phyloP scores from a whole-genome alignment of 768 basidiomycete species.

The Tulasnella calospora region DNA sequence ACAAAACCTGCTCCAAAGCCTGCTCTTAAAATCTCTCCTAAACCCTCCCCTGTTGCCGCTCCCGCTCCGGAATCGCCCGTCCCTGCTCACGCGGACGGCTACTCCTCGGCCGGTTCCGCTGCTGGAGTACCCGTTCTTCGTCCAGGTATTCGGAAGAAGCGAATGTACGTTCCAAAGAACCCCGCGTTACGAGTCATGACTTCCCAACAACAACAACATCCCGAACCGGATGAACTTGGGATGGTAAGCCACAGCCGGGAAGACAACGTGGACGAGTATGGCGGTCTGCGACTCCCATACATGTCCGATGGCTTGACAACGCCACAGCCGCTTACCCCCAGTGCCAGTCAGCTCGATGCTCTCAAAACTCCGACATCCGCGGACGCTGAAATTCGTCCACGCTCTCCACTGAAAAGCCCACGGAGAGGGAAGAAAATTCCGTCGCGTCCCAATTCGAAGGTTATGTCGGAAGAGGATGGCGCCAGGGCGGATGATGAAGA shows the following conservation, averaged over 20 bases:
- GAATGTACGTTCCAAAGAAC: constrained; percentile 12
- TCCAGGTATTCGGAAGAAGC: constrained; percentile 14
- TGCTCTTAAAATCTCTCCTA: not conserved
- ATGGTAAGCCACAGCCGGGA: not conserved
- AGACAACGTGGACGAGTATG: not conserved
- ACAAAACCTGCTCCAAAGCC: not conserved
- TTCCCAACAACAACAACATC: not conserved
- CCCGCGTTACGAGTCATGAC: constrained; percentile 11
- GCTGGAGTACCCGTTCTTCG: not conserved
- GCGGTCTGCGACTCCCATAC: not conserved
- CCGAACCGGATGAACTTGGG: constrained; percentile 9
- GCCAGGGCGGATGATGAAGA: constrained; percentile 29
- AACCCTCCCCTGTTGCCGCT: not conserved
- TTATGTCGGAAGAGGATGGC: constrained; percentile 29
- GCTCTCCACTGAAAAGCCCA: constrained; percentile 13
- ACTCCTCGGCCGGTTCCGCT: constrained; percentile 11
- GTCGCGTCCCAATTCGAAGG: constrained; percentile 8
- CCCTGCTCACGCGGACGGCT: constrained; percentile 12
- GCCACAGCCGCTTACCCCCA: not conserved
- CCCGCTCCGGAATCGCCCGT: constrained; percentile 8
- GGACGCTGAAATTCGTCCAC: not conserved
- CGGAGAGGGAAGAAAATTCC: constrained; percentile 14
- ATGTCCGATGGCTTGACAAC: not conserved
- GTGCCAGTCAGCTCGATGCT: constrained; percentile 1
- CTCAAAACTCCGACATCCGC: constrained; percentile 20